phyloP scores from a whole-genome alignment of 2,329 filamentous ascomycete genomes.

The Chaetomium olivaceum region DNA sequence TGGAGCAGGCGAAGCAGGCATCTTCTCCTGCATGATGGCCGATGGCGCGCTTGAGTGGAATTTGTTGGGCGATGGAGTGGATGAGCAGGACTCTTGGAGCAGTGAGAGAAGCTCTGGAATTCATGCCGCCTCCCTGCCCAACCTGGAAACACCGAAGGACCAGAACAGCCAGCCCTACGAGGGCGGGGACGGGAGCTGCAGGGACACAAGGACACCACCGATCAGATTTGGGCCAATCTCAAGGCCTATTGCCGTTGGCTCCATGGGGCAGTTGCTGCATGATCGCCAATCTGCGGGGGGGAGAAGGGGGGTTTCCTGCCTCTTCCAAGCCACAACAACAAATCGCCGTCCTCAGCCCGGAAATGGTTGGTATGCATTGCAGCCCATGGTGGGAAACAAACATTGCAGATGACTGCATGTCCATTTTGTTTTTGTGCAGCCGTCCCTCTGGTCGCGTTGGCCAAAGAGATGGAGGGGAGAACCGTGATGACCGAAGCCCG shows the following conservation, averaged over 20 bases:
- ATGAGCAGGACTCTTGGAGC: not conserved
- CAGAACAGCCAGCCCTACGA: constrained; percentile 23
- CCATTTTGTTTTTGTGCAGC: not conserved
- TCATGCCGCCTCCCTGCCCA: constrained; percentile 8
- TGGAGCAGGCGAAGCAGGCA: not conserved
- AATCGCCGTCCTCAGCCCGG: not conserved
- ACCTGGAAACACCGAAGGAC: not conserved
- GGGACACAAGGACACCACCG: constrained; percentile 5
- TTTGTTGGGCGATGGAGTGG: not conserved
- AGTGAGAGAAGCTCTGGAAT: not conserved
- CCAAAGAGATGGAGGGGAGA: not conserved
- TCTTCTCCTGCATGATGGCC: not conserved
- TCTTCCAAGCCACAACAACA: not conserved
- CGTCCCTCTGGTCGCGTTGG: not conserved
- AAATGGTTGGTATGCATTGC: not conserved
- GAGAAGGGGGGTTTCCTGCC: not conserved
- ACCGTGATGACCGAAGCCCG: not conserved
- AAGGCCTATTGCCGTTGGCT: not conserved
- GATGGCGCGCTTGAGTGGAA: not conserved
- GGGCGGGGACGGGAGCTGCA: constrained; percentile 3
- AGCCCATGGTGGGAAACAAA: not conserved
- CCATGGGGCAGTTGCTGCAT: not conserved
- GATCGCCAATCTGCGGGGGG: constrained; percentile 3
- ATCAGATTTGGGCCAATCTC: constrained; percentile 11
- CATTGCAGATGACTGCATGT: not conserved